Evolutionary conservation across 768 basidiomycete genomes (phyloP), one percentile per base, ranked within the genome.

Genomic region (Pulveroboletus frians): DNA sequence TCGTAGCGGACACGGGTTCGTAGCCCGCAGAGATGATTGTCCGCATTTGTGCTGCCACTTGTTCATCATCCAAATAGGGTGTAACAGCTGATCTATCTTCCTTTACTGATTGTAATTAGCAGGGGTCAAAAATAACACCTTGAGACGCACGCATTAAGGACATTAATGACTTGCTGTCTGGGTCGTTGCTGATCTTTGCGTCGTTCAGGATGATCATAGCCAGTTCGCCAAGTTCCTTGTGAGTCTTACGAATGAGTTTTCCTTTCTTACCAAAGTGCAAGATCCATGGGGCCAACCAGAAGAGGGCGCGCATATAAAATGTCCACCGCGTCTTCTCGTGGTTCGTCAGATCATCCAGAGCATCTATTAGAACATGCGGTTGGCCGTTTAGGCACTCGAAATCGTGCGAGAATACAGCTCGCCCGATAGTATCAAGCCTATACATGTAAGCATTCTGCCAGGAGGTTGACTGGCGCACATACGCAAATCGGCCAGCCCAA

Each of bases 401-500:
- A 61, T 84, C 78, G 50, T 83, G 76, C 3, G 76, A 76, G 54
- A 84, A 84, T 14, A 80, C 80, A n/a, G 83, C 78, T 26, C 75
- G 73, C 13, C 76, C 78, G 29, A 83, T 71, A 2, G 77, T 79
- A 53, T 84, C 83, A 26, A 84, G 72, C 29, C 79, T 82, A 48
- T 27, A 38, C 21, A 45, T 11, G 7, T 20, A 36, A 53, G 23
- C 37, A 46, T 43, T 15, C 42, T 21, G 18, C 39, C 35, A 14
- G 15, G 34, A 29, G 29, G 23, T 30, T n/a, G 9, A 21, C n/a
- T 23, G 10, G 36, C 5, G n/a, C 40, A 66, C 77, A 60, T 59
- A 80, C 81, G 81, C 79, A 56, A 79, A 83, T 45, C 80, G 75
- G 31, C 77, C 76, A 5, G 80, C 74, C 81, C 80, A 82, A 47